Evolutionary conservation across 2,329 filamentous ascomycete species (phyloP), one percentile per base, ranked within the genome.

Genomic region (Arthrobotrys sphaeroides): DNA sequence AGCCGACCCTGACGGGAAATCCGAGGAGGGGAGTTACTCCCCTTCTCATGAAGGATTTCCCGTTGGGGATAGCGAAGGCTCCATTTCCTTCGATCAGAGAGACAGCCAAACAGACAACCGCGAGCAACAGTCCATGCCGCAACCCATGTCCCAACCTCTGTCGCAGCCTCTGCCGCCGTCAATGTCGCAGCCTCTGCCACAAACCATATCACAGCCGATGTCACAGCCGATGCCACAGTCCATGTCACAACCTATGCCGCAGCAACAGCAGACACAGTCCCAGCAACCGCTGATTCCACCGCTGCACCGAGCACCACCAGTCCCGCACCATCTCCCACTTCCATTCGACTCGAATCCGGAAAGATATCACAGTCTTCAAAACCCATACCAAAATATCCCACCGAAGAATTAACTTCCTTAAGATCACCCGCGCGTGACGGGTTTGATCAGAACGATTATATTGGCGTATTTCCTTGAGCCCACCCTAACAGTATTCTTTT

Each of bases 41-140:
- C 77, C 68, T 74, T 73, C 69, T 76, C 57, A 73, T 59, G 76
- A 70, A 77, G 76, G 77, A 70, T 77, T 78, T 75, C 68, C 77
- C n/a, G 76, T 68, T 69, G 61, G 69, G 69, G 72, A 72, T 75
- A 73, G 47, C 49, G 75, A 72, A 45, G 64, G 59, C 61, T 73
- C 73, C 55, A 62, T 78, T 64, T 76, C 73, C 66, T 77, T 76
- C 68, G 60, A 73, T 61, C 65, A 76, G 31, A 69, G 69, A 68
- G 43, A 65, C 36, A 72, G 53, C 68, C 77, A 72, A 75, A 67
- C 73, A 55, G 59, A 72, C 66, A 73, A 72, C 42, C 68, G 70
- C 33, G 69, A 74, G 57, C 74, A 60, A 57, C 73, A 73, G 38
- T 40, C 40, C 20, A 65, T 74, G 62, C 42, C 45, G 22, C 67